Conservation (phyloP, 768 basidiomycete species). For the Amanita muscaria region DNA sequence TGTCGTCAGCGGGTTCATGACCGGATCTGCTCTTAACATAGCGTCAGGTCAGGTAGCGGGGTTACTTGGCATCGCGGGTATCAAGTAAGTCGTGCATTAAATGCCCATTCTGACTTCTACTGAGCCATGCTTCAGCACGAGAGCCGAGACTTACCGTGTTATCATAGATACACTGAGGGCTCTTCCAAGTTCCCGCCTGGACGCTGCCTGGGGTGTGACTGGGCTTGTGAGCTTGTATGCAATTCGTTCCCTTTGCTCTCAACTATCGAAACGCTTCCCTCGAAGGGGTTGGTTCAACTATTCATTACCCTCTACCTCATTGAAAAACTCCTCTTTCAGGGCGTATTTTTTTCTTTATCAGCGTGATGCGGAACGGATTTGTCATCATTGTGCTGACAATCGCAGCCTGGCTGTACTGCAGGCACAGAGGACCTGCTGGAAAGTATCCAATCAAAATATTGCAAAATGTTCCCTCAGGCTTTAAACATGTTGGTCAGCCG, state of each 20-base stretch:
- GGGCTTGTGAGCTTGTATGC: conserved; percentile 63
- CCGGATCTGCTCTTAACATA: conserved; percentile 93
- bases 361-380: conserved; percentile 75
- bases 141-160: conserved; percentile 76
- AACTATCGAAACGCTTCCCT: conserved; percentile 50
- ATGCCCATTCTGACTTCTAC: not conserved
- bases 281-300: conserved; percentile 27
- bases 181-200: conserved; percentile 56
- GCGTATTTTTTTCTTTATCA: conserved; percentile 69
- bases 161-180: conserved; percentile 92
- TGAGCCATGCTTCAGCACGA: conserved; percentile 45
- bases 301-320: conserved; percentile 21
- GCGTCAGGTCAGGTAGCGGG: conserved; percentile 82
- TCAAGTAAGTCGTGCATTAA: conserved; percentile 47
- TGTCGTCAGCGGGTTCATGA: conserved; percentile 90
- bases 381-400: conserved; percentile 83
- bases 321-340: conserved; percentile 26
- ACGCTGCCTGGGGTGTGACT: conserved; percentile 86
- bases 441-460: conserved; percentile 82
- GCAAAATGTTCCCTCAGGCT: conserved; percentile 75
- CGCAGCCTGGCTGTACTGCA: conserved; percentile 79
- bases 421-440: conserved; percentile 49
- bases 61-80: conserved; percentile 78
- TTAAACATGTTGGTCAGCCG: conserved; percentile 49
- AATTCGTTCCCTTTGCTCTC: conserved; percentile 52